phyloP scores from a whole-genome alignment of 2,329 filamentous ascomycete species.

The Aureobasidium sp. region DNA sequence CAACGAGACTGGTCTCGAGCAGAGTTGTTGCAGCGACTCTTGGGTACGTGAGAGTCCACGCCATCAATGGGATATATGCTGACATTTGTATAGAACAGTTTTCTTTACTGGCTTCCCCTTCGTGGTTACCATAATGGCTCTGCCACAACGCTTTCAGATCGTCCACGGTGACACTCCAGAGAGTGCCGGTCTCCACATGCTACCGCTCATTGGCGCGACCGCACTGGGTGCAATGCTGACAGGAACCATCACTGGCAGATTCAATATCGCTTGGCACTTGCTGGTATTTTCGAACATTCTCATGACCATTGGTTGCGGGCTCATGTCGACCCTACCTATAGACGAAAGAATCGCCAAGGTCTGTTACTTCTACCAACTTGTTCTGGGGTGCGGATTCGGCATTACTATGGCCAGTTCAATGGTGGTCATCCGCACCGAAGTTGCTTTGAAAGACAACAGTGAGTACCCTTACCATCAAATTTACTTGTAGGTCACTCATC shows the following conservation, averaged over 20 bases:
- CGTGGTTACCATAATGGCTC: slow-evolving; percentile 8
- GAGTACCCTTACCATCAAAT: not conserved
- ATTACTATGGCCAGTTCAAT: not conserved
- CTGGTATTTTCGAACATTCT: not conserved
- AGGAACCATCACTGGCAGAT: not conserved
- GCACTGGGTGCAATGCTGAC: not conserved
- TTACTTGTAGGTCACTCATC: not conserved
- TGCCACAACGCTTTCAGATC: slow-evolving; percentile 9
- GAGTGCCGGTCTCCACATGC: slow-evolving; percentile 9
- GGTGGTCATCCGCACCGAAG: not conserved
- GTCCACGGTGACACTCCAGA: not conserved
- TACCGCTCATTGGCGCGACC: not conserved
- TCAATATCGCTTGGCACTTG: not conserved
- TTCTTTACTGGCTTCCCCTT: slow-evolving; percentile 9
- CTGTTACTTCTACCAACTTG: not conserved
- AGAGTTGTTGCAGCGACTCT: slow-evolving; percentile 5
- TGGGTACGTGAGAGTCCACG: not conserved
- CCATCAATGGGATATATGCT: not conserved
- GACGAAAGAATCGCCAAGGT: not conserved
- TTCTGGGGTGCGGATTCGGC: not conserved
- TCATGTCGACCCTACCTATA: not conserved
- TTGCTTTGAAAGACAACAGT: not conserved
- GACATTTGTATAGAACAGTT: not conserved
- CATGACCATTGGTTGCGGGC: not conserved
- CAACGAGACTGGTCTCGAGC: not conserved